Base-by-base conservation (phyloP, 2,329 filamentous ascomycete species). In the Myriosclerotinia scirpicola region DNA sequence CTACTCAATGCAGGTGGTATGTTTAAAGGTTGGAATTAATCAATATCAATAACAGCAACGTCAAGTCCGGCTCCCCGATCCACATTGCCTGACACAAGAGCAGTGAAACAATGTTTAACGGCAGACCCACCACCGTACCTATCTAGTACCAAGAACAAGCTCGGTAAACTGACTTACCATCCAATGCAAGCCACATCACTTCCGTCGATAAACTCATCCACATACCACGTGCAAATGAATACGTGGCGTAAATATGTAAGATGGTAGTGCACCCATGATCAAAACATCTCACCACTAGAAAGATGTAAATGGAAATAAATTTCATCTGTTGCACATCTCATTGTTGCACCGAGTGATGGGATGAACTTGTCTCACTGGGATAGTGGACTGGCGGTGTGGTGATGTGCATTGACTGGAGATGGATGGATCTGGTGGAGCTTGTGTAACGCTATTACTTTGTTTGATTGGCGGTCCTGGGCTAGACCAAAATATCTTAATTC, bases 301-400 rank as follows among this genome's bases (percentile, higher is more conserved):
- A 52, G 53, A 65, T 26, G 34, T 22, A 22, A 52, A 52, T 38
- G 30, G 48, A 26, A 1, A 9, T 26, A 52, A 59, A 59, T 15
- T 40, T 12, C 8, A 50, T 59, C 17, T 65, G 63, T 65, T 65
- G 63, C 63, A 65, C 34, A 59, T 59, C 63, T 65, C 34, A 65
- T 50, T 65, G 63, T 65, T 65, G 63, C 54, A 65, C 63, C n/a
- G 54, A 59, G 56, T 59, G 56, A 59, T 59, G 26, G 30, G 44
- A 52, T 50, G 52, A 64, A 46, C 40, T 20, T 50, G 53, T 44
- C n/a, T 15, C 8, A 22, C 14, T 59, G 22, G 30, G n/a, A 34
- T 56, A n/a, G 42, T 34, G 36, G 42, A 42, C 34, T 59, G 54
- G 53, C 54, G 54, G 36, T 65, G 54, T 59, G 40, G 44, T 52